Evolutionary conservation across 2,329 filamentous ascomycete genomes (phyloP).

Genomic region (Arthrobotrys entomopaga): DNA sequence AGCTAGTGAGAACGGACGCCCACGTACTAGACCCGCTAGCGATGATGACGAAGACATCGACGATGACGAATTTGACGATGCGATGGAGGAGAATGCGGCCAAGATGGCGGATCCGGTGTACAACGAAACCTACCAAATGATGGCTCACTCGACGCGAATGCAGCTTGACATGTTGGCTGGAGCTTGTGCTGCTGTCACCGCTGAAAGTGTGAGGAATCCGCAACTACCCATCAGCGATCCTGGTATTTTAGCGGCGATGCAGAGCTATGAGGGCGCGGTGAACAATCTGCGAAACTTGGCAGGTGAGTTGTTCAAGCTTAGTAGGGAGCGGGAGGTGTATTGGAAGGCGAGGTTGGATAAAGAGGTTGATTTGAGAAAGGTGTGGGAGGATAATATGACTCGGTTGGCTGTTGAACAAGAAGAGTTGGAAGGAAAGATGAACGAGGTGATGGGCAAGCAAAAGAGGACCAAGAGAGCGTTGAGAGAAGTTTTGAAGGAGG

Average conservation of each 20-base stretch:
- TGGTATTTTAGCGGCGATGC: slow-evolving; percentile 78
- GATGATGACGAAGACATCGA: slow-evolving; percentile 64
- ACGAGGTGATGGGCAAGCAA: slow-evolving; percentile 54
- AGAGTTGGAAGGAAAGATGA: slow-evolving; percentile 81
- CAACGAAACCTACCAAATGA: slow-evolving; percentile 96
- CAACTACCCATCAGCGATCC: slow-evolving; percentile 78
- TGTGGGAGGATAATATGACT: slow-evolving; percentile 99
- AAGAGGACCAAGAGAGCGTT: slow-evolving; percentile 50
- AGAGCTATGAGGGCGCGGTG: slow-evolving; percentile 89
- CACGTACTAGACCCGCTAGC: slow-evolving; percentile 38
- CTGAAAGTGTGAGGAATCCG: slow-evolving; percentile 76
- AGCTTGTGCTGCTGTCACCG: slow-evolving; percentile 82
- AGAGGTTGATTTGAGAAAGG: slow-evolving; percentile 87
- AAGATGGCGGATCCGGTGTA: slow-evolving; percentile 74
- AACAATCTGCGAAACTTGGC: slow-evolving; percentile 85
- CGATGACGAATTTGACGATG: slow-evolving; percentile 72
- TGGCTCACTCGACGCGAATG: slow-evolving; percentile 90
- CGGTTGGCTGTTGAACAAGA: slow-evolving; percentile 95
- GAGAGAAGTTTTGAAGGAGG: slow-evolving; percentile 48
- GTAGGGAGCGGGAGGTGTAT: slow-evolving; percentile 90
- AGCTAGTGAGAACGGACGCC: slow-evolving; percentile 41
- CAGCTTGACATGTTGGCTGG: slow-evolving; percentile 90
- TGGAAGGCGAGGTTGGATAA: slow-evolving; percentile 96
- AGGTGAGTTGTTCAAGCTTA: slow-evolving; percentile 88
- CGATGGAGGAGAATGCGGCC: slow-evolving; percentile 81